Conservation (phyloP, 139 green algal species). For the Closterium sp. region DNA sequence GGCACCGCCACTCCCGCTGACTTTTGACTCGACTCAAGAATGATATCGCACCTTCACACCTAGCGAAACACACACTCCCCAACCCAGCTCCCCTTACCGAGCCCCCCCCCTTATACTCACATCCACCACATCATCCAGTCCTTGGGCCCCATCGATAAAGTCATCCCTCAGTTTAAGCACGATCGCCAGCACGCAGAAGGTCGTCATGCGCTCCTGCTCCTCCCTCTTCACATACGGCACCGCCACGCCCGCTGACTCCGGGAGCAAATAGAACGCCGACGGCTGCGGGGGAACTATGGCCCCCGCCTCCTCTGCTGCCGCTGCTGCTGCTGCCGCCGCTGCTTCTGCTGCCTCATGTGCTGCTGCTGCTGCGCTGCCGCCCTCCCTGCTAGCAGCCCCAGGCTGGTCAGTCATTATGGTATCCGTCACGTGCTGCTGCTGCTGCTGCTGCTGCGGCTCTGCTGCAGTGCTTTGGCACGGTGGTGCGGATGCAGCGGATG, state of each 20-base stretch:
- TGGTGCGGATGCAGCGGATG: background rate
- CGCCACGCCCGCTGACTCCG: background rate
- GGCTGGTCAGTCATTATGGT: too few species aligned
- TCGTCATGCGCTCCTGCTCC: slow-evolving; percentile 10
- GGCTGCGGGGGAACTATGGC: background rate
- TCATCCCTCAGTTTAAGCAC: slow-evolving; percentile 1
- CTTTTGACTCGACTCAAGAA: too few species aligned
- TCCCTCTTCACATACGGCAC: background rate
- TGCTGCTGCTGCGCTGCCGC: background rate
- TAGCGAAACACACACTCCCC: too few species aligned
- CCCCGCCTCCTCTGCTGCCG: background rate
- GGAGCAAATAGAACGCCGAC: background rate
- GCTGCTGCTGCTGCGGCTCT: background rate
- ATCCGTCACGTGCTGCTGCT: background rate
- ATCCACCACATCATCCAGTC: slow-evolving; percentile 21
- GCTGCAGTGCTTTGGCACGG: too few species aligned
- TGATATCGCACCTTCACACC: too few species aligned
- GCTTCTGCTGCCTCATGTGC: background rate
- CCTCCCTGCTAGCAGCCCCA: too few species aligned
- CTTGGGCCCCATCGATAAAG: background rate
- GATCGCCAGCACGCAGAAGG: slow-evolving; percentile 15
- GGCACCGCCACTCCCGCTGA: too few species aligned
- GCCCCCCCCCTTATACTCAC: background rate
- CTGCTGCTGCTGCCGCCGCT: background rate
- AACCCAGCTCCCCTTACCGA: too few species aligned